Conservation (phyloP, 139 green algal species). For the Volvox reticuliferus region DNA sequence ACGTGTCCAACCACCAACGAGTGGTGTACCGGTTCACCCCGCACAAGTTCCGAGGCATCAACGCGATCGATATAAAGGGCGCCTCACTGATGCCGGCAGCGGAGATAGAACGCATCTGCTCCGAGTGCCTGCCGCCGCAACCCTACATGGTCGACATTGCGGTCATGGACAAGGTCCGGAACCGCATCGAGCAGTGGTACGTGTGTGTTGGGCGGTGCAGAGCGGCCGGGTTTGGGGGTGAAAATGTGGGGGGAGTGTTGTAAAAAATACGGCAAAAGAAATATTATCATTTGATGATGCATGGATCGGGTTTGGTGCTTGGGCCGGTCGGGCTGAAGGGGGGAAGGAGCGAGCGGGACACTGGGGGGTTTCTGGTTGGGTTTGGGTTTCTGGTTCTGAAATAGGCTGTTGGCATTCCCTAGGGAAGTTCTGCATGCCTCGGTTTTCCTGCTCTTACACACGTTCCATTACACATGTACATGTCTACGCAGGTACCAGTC, state of each 20-base stretch:
- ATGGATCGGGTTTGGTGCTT: no score
- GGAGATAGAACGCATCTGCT: slow-evolving; percentile 50
- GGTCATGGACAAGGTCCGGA: slow-evolving; percentile 72
- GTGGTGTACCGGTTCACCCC: slow-evolving; percentile 72
- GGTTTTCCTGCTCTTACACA: no score
- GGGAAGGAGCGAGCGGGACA: no score
- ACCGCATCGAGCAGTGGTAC: slow-evolving; percentile 72
- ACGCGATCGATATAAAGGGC: slow-evolving; percentile 71
- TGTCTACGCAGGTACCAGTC: slow-evolving; percentile 69
- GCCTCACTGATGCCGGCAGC: slow-evolving; percentile 61
- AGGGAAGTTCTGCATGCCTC: no score
- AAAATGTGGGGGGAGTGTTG: no score
- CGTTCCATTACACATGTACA: no score
- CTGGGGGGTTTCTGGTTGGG: no score
- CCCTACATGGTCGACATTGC: slow-evolving; percentile 71
- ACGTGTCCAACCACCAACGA: slow-evolving; percentile 70
- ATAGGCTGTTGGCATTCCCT: no score
- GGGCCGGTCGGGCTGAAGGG: no score
- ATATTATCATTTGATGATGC: no score
- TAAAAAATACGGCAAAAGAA: no score
- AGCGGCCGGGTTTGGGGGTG: neutral
- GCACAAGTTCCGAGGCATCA: slow-evolving; percentile 68
- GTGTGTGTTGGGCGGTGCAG: neutral
- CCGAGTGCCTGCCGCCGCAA: slow-evolving; percentile 60
- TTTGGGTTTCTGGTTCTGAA: no score